Percentiles rank a stretch among this genome's conserved stretches.
Evolutionary conservation across 306 rosid genomes (phyloP).

Genomic region (Citrullus amarus): DNA sequence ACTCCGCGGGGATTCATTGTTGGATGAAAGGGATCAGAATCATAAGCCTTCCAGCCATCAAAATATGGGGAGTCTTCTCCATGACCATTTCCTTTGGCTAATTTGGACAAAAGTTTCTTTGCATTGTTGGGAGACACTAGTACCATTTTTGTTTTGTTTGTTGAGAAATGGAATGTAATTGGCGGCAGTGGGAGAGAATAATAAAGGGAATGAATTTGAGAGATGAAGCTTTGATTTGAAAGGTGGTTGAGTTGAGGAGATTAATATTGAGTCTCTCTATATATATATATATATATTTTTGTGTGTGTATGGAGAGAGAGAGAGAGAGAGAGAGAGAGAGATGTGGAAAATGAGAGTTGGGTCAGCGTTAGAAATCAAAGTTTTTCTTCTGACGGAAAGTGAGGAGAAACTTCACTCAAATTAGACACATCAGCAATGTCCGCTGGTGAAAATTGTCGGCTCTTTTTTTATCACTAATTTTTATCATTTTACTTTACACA

Average conservation of each 20-base stretch:
- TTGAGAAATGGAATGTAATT: too few relatives aligned
- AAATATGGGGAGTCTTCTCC: constrained; percentile 59
- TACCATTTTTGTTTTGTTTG: background rate
- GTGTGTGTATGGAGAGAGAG: too few relatives aligned
- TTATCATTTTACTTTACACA: background rate
- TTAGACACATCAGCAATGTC: background rate
- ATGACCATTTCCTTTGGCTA: constrained; percentile 60
- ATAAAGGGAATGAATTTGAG: too few relatives aligned
- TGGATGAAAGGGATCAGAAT: constrained; percentile 49
- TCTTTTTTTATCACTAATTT: background rate
- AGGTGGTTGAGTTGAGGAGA: background rate
- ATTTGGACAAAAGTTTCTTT: constrained; percentile 40
- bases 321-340: background rate
- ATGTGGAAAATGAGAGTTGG: background rate
- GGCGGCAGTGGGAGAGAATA: too few relatives aligned
- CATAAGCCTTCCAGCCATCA: constrained; percentile 82
- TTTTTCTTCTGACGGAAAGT: background rate
- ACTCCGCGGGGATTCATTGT: constrained; percentile 52
- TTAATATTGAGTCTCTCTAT: background rate
- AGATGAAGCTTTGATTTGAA: too few relatives aligned
- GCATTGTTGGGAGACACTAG: constrained; percentile 7
- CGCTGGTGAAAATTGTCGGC: constrained; percentile 3
- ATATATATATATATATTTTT: background rate
- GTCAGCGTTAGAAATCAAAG: background rate
- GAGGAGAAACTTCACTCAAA: background rate